A percentile compares a stretch with the other conserved stretches of the same genome.
phyloP scores from a whole-genome alignment of 306 rosid genomes.

The Cajanus cajan region DNA sequence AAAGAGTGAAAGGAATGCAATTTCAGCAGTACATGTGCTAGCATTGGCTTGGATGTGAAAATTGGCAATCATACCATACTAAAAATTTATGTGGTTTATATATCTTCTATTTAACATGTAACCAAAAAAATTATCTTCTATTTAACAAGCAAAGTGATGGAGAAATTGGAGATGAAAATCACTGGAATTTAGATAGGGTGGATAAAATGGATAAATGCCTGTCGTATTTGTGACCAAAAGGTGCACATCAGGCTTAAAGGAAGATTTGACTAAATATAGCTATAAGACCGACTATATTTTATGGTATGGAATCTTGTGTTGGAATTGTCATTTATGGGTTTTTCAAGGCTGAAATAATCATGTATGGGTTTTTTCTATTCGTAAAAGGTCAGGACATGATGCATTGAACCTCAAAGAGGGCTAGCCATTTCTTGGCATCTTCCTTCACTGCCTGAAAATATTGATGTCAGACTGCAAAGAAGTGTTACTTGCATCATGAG shows the following conservation, averaged over 20 bases:
- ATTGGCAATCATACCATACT: not conserved
- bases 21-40: not conserved
- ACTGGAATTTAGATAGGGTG: not conserved
- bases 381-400: not conserved
- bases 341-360: not conserved
- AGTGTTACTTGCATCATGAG: not conserved
- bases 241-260: not conserved
- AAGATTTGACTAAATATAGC: not conserved
- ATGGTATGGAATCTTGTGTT: not conserved
- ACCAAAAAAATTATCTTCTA: no score
- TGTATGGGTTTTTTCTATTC: not conserved
- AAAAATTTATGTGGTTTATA: not conserved
- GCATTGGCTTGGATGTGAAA: not conserved
- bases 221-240: not conserved
- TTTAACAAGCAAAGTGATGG: not conserved
- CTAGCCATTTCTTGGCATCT: not conserved
- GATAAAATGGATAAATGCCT: not conserved
- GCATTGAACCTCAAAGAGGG: not conserved
- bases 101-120: not conserved
- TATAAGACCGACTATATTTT: not conserved
- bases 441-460: not conserved
- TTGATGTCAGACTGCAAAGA: not conserved
- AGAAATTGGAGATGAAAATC: not conserved
- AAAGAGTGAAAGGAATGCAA: not conserved
- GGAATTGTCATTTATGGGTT: not conserved